Evolutionary conservation across 208 protist genomes (phyloP), one percentile per base, ranked within the genome.

Genomic region (Phytomonas sp.): DNA sequence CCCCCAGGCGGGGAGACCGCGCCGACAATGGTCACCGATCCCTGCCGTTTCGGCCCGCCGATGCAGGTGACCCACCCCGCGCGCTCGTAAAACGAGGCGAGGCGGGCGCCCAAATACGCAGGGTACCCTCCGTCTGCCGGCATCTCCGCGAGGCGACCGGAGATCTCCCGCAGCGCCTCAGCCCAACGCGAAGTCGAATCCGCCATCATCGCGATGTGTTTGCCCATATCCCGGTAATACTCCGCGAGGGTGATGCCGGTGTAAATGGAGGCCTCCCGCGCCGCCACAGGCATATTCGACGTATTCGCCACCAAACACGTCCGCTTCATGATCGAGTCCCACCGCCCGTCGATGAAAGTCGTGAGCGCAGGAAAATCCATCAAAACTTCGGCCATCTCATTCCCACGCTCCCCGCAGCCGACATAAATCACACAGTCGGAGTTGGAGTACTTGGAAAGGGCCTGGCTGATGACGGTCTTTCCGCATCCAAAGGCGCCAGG

Each of bases 331-430:
- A 99, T 99, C 34, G 97, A 96, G 70, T 99, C 94, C 74, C 99
- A 90, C 52, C 94, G 85, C 52, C 97, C 98, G 74, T 98, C 84
- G 40, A 99, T 87, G 74, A 98, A 78, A 23, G 93, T 95, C 52
- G 87, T 98, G 60, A 99, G 80, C 71, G 96, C 92, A 37, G 99
- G 99, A 95, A 99, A 99, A 32, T 99, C 99, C 94, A 98, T 99
- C 16, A 99, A 88, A 73, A 99, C 98, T 91, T 99, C 99, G 31
- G 99, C 98, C 99, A 99, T 99, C 83, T 99, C 99, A 84, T 99
- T 99, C 67, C 99, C 99, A 68, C 99, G 94, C 91, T 99, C 99
- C 42, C 98, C 98, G 82, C 98, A 99, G 59, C 99, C 99, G 63
- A 99, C 99, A 87, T 99, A 99, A 76, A 99, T 98, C 81, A 99